Evolutionary conservation across 2,329 filamentous ascomycete genomes (phyloP).

Genomic region (Penicillium concentricum): DNA sequence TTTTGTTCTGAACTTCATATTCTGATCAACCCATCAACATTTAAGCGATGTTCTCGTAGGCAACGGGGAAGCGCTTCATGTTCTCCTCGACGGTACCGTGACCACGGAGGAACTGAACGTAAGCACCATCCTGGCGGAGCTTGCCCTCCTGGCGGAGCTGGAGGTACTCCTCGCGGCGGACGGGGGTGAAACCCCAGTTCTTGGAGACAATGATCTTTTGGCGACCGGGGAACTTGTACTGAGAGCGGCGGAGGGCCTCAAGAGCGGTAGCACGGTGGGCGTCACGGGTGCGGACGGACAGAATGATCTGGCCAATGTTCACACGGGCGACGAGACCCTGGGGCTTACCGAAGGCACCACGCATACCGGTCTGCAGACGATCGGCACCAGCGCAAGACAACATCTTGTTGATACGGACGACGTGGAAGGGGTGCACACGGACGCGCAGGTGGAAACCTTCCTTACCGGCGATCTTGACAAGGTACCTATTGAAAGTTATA

Average conservation of each 20-base stretch:
- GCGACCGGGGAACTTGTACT: slow-evolving; percentile 99
- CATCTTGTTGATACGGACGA: slow-evolving; percentile 99
- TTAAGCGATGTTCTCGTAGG: slow-evolving; percentile 58
- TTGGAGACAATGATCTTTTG: slow-evolving; percentile 99
- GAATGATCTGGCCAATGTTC: slow-evolving; percentile 99
- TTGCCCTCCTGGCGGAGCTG: slow-evolving; percentile 89
- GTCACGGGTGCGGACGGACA: slow-evolving; percentile 96
- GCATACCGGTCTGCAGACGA: slow-evolving; percentile 99
- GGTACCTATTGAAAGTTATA: slow-evolving; percentile 50
- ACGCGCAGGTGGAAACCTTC: slow-evolving; percentile 70
- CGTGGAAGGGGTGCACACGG: slow-evolving; percentile 97
- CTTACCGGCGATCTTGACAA: slow-evolving; percentile 68
- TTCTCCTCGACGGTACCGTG: slow-evolving; percentile 82
- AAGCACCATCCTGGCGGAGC: slow-evolving; percentile 96
- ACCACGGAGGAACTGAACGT: slow-evolving; percentile 98
- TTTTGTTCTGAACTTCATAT: slow-evolving; percentile 29
- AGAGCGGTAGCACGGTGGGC: slow-evolving; percentile 87
- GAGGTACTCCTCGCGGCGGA: slow-evolving; percentile 96
- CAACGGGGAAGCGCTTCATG: slow-evolving; percentile 91
- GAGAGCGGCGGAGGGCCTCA: slow-evolving; percentile 96
- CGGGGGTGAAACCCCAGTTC: slow-evolving; percentile 99
- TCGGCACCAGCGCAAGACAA: slow-evolving; percentile 99
- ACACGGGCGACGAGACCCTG: slow-evolving; percentile 98
- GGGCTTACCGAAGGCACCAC: slow-evolving; percentile 99
- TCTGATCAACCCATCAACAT: slow-evolving; percentile 31